Evolutionary conservation across 495 filamentous ascomycete genomes (phyloP).

Genomic region (Hyphodiscus hymeniophilus): DNA sequence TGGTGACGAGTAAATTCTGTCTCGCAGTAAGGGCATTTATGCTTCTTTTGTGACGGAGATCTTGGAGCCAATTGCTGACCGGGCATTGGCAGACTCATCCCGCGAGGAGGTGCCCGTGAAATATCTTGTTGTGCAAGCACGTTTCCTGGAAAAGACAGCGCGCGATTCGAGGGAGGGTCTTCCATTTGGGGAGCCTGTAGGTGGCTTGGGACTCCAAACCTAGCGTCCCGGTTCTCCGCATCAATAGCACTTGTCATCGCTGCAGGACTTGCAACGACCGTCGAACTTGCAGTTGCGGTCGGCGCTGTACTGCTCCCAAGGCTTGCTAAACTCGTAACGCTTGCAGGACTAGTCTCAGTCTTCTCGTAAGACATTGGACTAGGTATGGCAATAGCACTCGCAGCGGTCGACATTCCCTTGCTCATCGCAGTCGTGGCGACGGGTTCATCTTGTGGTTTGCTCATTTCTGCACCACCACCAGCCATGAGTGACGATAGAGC

Average conservation of each 20-base stretch:
- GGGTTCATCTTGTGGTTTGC: conserved; percentile 38
- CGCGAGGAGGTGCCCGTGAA: conserved; percentile 45
- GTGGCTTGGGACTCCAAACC: conserved; percentile 6
- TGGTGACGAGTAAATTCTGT: conserved; percentile 97
- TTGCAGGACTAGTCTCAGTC: conserved; percentile 34
- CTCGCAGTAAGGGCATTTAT: conserved; percentile 91
- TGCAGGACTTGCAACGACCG: conserved; percentile 23
- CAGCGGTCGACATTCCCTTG: conserved; percentile 30
- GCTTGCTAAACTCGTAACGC: conserved; percentile 33
- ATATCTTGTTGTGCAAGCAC: conserved; percentile 15
- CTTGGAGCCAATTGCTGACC: conserved; percentile 52
- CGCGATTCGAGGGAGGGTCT: conserved; percentile 30
- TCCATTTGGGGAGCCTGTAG: conserved; percentile 24
- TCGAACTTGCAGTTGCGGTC: conserved; percentile 37
- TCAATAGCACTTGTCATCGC: conserved; percentile 21
- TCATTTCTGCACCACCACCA: conserved; percentile 39
- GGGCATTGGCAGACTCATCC: conserved; percentile 69
- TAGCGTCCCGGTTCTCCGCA: conserved; percentile 15
- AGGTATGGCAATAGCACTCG: conserved; percentile 32
- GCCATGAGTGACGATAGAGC: conserved; percentile 47
- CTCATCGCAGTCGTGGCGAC: conserved; percentile 29
- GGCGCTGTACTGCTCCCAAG: conserved; percentile 27
- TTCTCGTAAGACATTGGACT: conserved; percentile 26
- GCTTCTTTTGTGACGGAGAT: conserved; percentile 77
- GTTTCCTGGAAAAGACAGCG: conserved; percentile 23